Base-by-base conservation (phyloP, 2,329 filamentous ascomycete species). In the Arthroderma uncinatum region DNA sequence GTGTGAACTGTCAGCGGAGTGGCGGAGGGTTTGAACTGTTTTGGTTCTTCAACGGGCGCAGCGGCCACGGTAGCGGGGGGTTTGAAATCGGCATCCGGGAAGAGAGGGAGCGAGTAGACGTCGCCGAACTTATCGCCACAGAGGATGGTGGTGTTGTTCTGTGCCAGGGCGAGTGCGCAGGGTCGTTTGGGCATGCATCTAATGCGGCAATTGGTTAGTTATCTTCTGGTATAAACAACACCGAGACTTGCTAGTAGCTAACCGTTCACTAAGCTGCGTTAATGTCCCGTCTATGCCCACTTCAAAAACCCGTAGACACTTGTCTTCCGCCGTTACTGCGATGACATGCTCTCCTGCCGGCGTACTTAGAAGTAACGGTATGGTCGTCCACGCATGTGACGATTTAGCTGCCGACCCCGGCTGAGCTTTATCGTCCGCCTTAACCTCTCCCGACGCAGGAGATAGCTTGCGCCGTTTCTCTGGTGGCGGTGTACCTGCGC, bases 101-200 rank as follows among this genome's bases (percentile, higher is more conserved):
- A 69, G 2, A 97, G 76, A 12, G 93, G 92, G 6, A 98, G 73
- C 9, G 87, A 82, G 73, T 95, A 97, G 60, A 96, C 92, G 70
- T 98, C 93, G 62, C 93, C 93, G 67, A 97, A 97, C 71, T 98
- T 98, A 76, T 98, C 93, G 55, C 84, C 92, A 60, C 82, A 84
- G 58, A 97, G 73, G 61, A 98, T 88, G 7, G 83, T 87, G 44
- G 79, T 77, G 60, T 82, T 79, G 67, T 91, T 85, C 39, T 81
- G 75, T 6, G 86, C 83, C 55, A 96, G 73, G 54, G 79, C 75
- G 58, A 97, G 76, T 36, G 87, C 83, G 67, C 85, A 92, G 10
- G 91, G 89, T 36, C 90, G 84, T 75, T 96, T 97, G 39, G 90
- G 89, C 87, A 97, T 94, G 58, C 74, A 74, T 71, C 89, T 92